phyloP scores from a whole-genome alignment of 78 protist species.

The Emiliania huxleyi region DNA sequence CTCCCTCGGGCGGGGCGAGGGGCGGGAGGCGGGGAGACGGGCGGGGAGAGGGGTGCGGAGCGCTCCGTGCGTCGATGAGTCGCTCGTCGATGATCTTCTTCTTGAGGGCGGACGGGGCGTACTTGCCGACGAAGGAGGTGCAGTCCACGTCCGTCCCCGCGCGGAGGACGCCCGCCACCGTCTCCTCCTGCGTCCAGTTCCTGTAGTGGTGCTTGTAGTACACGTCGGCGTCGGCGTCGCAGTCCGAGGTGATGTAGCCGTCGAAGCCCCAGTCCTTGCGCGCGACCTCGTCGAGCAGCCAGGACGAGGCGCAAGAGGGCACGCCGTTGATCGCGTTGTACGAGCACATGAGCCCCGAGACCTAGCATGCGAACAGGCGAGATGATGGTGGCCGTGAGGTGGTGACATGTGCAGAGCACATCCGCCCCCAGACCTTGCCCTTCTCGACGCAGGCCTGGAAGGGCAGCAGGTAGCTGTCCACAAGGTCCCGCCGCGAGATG shows the following conservation, averaged over 20 bases:
- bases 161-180: not conserved
- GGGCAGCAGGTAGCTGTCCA: not conserved
- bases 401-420: not conserved
- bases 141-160: slow-evolving; percentile 45
- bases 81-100: not conserved
- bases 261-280: slow-evolving; percentile 46
- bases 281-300: not conserved
- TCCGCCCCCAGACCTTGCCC: slow-evolving; percentile 33
- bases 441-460: slow-evolving; percentile 20
- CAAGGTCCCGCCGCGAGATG: not conserved
- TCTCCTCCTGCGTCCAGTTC: not conserved
- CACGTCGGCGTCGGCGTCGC: slow-evolving; percentile 40
- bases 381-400: slow-evolving; percentile 49
- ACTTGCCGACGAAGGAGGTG: not conserved
- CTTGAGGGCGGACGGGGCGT: not conserved
- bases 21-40: too few species aligned
- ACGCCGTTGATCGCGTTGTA: slow-evolving; percentile 61
- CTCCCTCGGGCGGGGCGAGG: too few species aligned
- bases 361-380: not conserved
- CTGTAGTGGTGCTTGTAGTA: slow-evolving; percentile 12
- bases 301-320: slow-evolving; percentile 51
- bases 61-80: not conserved
- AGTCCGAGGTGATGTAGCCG: slow-evolving; percentile 57
- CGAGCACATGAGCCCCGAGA: slow-evolving; percentile 40
- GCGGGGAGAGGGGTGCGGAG: too few species aligned